These are phyloP conservation scores for Pythium pyrilobum DNA, from an alignment of 352 stramenopile species.

Conservation along the genomic window DNA sequence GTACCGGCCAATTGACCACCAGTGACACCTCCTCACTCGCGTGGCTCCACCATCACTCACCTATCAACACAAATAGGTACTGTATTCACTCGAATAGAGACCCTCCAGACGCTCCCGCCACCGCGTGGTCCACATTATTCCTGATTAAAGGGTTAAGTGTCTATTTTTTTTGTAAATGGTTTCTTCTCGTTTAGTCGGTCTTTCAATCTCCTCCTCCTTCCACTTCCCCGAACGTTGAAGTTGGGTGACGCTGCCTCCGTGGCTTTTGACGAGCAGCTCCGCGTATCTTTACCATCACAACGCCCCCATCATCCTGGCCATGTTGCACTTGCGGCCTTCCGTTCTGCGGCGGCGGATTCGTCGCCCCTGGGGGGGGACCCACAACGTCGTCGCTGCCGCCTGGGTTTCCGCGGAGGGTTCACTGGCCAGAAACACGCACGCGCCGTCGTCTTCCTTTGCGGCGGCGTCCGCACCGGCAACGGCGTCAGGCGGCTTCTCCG, in stretches of 20 bases:
- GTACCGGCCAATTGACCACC: slow-evolving; percentile 6
- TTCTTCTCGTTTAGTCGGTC: neutral
- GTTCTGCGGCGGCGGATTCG: neutral
- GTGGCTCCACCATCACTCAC: slow-evolving; percentile 8
- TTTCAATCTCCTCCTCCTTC: too few species aligned
- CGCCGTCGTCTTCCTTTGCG: too few species aligned
- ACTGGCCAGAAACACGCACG: slow-evolving; percentile 18
- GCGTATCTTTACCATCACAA: slow-evolving; percentile 19
- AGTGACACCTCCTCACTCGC: neutral
- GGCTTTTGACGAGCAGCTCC: neutral
- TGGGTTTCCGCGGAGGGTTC: neutral
- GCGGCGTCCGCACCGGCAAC: neutral
- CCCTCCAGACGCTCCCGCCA: too few species aligned
- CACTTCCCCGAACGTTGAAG: neutral
- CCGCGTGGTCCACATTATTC: neutral
- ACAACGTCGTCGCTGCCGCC: neutral
- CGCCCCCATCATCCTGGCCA: slow-evolving; percentile 2
- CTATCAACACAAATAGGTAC: neutral
- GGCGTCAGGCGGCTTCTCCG: too few species aligned
- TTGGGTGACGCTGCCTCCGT: neutral
- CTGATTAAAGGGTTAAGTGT: neutral
- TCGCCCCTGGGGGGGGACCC: neutral
- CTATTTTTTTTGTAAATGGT: neutral
- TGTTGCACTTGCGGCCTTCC: slow-evolving; percentile 10
- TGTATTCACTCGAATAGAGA: neutral